Percentiles rank a stretch among this genome's conserved stretches.
Evolutionary conservation across 495 filamentous ascomycete species (phyloP).

Genomic region (Chlorociboria aeruginascens): DNA sequence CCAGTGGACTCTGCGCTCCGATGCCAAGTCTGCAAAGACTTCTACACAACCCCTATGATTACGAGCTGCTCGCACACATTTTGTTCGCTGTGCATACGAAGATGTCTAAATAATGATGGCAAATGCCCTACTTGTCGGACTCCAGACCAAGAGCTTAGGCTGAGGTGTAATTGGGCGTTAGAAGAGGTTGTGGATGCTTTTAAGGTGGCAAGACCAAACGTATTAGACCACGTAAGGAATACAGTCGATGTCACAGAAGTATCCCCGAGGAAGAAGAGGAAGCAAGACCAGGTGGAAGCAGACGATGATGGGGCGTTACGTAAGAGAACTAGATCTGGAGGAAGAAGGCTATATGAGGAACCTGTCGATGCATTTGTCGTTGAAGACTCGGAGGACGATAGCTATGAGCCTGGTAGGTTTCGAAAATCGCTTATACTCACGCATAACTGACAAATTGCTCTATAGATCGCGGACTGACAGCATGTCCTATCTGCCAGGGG

Average conservation of each 20-base stretch:
- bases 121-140: constrained; percentile 78
- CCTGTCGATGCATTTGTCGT: background rate
- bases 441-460: constrained; percentile 2
- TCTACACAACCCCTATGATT: constrained; percentile 85
- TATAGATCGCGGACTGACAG: constrained; percentile 57
- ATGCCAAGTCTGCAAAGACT: constrained; percentile 97
- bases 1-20: constrained; percentile 76
- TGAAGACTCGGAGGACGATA: constrained; percentile 22
- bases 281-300: constrained; percentile 27
- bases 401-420: constrained; percentile 18
- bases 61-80: constrained; percentile 95
- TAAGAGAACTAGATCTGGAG: constrained; percentile 34
- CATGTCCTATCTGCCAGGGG: constrained; percentile 69
- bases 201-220: constrained; percentile 43
- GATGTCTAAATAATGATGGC: constrained; percentile 65
- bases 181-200: constrained; percentile 81
- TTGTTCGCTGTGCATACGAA: constrained; percentile 88
- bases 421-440: background rate
- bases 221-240: constrained; percentile 49
- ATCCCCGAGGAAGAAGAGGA: constrained; percentile 11
- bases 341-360: constrained; percentile 12
- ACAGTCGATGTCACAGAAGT: constrained; percentile 11
- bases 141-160: constrained; percentile 64
- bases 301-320: constrained; percentile 22
- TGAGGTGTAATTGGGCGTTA: constrained; percentile 72